Percentiles rank a stretch among this genome's conserved stretches.
Conservation (phyloP, 2,329 filamentous ascomycete species). For the Fusarium drepaniforme region DNA sequence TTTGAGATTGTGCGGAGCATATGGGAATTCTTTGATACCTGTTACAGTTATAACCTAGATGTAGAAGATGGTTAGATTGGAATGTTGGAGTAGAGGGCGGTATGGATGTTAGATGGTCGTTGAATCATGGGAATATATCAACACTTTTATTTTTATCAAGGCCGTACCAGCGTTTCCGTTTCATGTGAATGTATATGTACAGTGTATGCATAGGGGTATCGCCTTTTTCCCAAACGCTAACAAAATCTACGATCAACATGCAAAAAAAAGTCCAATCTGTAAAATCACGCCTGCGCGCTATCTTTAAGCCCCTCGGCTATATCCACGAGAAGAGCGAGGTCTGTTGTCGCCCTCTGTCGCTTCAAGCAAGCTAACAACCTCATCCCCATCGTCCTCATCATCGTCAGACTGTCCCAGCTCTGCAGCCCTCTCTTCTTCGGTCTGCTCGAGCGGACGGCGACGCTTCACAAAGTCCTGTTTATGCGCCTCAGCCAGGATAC, state of each 20-base stretch:
- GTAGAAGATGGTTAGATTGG: conserved; percentile 11
- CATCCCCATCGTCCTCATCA: conserved; percentile 50
- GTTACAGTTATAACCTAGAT: conserved; percentile 5
- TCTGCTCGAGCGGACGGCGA: conserved; percentile 55
- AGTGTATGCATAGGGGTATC: conserved; percentile 18
- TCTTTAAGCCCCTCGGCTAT: background rate
- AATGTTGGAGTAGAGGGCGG: conserved; percentile 3
- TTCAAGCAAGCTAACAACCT: conserved; percentile 44
- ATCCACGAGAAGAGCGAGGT: conserved; percentile 35
- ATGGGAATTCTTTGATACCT: conserved; percentile 18
- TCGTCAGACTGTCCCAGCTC: conserved; percentile 50
- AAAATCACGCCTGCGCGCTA: background rate
- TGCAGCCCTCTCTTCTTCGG: conserved; percentile 35
- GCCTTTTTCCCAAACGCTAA: conserved; percentile 2
- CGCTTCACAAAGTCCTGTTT: conserved; percentile 92
- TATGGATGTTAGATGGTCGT: conserved; percentile 10
- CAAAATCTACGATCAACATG: conserved; percentile 10
- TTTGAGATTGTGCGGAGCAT: conserved; percentile 10
- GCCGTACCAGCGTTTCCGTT: background rate
- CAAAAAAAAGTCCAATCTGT: background rate
- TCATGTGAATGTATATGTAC: conserved; percentile 16
- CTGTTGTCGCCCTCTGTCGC: conserved; percentile 42
- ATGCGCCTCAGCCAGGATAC: conserved; percentile 86
- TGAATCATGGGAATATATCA: background rate
- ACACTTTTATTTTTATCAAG: background rate